phyloP scores from a whole-genome alignment of 257 asterid species.

The Gentiana straminea region DNA sequence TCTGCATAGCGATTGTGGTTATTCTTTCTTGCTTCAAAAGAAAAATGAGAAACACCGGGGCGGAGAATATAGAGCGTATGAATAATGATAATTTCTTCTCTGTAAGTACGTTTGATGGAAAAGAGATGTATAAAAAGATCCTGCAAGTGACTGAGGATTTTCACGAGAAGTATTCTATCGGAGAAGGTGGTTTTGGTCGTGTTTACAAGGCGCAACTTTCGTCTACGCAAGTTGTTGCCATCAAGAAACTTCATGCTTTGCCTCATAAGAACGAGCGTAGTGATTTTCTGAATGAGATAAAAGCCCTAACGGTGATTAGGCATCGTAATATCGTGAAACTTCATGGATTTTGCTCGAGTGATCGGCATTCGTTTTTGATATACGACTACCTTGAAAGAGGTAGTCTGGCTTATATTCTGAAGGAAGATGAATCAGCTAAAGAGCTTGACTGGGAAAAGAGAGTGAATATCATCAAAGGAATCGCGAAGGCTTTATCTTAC shows the following conservation, averaged over 20 bases:
- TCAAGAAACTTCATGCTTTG: constrained; percentile 6
- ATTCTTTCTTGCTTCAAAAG: neutral
- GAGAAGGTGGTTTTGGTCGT: neutral
- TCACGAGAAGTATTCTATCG: constrained; percentile 11
- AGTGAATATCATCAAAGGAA: too few species aligned
- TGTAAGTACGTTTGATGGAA: constrained; percentile 22
- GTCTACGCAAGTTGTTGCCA: neutral
- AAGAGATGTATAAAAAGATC: constrained; percentile 15
- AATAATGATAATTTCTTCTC: constrained; percentile 10
- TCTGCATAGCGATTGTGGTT: neutral
- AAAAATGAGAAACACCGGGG: neutral
- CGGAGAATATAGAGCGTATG: neutral
- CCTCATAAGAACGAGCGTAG: constrained; percentile 2
- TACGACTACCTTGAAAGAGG: too few species aligned
- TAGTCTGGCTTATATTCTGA: too few species aligned
- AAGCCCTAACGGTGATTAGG: constrained; percentile 2
- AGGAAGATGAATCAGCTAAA: too few species aligned
- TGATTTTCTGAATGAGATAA: constrained; percentile 20
- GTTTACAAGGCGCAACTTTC: neutral
- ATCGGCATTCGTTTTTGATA: too few species aligned
- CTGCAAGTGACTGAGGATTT: constrained; percentile 24
- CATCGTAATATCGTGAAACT: too few species aligned
- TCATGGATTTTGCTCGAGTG: too few species aligned
- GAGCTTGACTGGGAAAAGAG: too few species aligned
- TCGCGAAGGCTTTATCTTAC: too few species aligned